Base-by-base conservation (phyloP, 1,284 basidiomycete species). In the Fistulinella cinereoalba region DNA sequence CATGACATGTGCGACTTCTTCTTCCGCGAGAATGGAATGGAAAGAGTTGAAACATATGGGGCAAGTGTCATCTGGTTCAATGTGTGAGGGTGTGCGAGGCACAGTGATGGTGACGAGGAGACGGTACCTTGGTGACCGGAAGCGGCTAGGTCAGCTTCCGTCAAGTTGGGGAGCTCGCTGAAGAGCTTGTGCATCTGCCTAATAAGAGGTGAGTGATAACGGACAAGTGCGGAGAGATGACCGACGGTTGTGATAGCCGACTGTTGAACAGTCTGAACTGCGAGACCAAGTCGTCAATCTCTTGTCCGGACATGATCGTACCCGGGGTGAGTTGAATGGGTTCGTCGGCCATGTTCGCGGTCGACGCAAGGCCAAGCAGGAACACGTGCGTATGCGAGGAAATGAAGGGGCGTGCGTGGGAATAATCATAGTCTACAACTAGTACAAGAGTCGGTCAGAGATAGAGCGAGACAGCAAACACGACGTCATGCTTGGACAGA, bases 21-120 rank as follows among this genome's bases (percentile, higher is more conserved):
- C 84, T 53, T 88, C 84, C 2, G 83, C 75, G n/a, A 89, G 62
- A 19, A 84, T 68, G 7, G 83, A 76, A 19, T 75, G 69, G 54
- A 83, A 80, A 1, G 83, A 68, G 32, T 74, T 83, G 52, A 83
- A 74, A 62, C 86, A 89, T 54, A 89, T 85, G 3, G 85, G 77
- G 57, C 87, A 89, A 15, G 71, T 63, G 6, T 79, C 75, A 50
- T 87, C 85, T 86, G 22, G 21, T 18, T 6, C n/a, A 31, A 3
- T 31, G 16, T 13, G 27, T 39, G 41, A 44, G 43, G 25, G 33
- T 3, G 36, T 12, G 25, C 25, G 6, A 12, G 25, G 12, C 25
- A 12, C 25, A 27, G 25, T 12, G 37, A 7, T 11, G 8, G 32
- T 9, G 2, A 7, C 3, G 27, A 27, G 12, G 28, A 28, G 41